Conservation (phyloP, 768 basidiomycete species). For the Tremella fuciformis region DNA sequence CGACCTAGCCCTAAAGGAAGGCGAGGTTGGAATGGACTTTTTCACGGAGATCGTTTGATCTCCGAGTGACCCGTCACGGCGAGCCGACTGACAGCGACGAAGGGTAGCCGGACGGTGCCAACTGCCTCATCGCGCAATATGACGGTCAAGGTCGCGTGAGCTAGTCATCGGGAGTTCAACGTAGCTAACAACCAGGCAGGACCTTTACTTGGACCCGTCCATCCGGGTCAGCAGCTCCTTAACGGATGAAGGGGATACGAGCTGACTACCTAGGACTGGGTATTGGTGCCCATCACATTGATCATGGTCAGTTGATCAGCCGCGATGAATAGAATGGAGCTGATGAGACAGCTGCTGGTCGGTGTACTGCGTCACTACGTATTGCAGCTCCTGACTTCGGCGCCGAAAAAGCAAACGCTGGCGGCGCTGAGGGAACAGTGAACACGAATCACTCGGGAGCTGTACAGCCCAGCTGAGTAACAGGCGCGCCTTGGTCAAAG, state of each 20-base stretch:
- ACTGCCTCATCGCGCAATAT: constrained; percentile 12
- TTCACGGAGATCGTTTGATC: not conserved
- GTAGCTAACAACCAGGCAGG: constrained; percentile 43
- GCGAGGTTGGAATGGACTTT: not conserved
- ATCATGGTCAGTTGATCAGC: constrained; percentile 68
- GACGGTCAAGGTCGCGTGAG: constrained; percentile 40
- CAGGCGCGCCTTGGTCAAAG: constrained; percentile 62
- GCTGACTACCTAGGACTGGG: constrained; percentile 50
- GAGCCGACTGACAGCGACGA: not conserved
- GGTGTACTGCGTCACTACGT: constrained; percentile 92
- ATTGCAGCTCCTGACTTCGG: constrained; percentile 73
- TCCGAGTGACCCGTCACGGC: not conserved
- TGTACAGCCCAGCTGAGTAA: not conserved
- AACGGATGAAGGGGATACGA: no score
- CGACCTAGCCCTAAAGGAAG: no score
- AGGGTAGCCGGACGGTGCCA: not conserved
- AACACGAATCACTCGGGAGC: constrained; percentile 42
- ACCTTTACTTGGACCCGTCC: constrained; percentile 84
- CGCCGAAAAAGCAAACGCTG: constrained; percentile 74
- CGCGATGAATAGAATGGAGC: not conserved
- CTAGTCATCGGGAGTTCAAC: not conserved
- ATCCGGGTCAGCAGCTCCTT: constrained; percentile 61
- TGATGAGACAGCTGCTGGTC: constrained; percentile 69
- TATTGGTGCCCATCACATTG: constrained; percentile 91
- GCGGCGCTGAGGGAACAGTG: constrained; percentile 89